Base-by-base conservation (phyloP, 805 yeast genomes). In the Kazachstania kunashirensis region DNA sequence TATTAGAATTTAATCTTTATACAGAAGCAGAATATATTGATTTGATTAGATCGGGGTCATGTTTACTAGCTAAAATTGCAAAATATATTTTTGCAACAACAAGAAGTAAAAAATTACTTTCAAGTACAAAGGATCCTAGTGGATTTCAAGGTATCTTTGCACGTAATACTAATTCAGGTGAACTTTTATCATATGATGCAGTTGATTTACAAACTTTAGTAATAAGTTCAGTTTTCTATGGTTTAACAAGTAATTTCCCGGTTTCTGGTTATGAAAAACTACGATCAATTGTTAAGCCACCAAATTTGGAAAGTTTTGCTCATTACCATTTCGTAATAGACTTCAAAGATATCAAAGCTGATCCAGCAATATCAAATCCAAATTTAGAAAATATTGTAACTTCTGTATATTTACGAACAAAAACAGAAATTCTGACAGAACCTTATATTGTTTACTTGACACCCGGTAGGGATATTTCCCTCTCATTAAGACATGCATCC, bases 161-260 rank as follows among this genome's bases (percentile, higher is more conserved):
- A 0, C 71, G 94, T 62, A 77, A 79, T 47, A 62, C 73, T 3
- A 44, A 59, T 16, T 61, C 77, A 16, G 88, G 84, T 28, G 74
- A 74, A 41, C 57, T 80, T 30, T 70, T 71, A 48, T 53, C 70
- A 13, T 62, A 49, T 40, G 50, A 58, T 21, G 38, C 48, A 45
- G 59, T 71, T 2, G 59, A 68, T 28, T 77, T 86, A 5, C 72
- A 80, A 17, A 53, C 61, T 29, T 64, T 85, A 39, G 82, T 88
- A 12, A 67, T 71, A 32, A 77, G 72, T 53, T 92, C 84, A 56
- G 62, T 78, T 34, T 67, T 78, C 37, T 70, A 78, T 56, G 88
- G 94, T 0, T 62, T 85, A 40, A 74, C 80, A 9, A 79, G 85
- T 13, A 75, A 76, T 44, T 84, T 74, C 55, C 94, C 94, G 2